These are phyloP conservation scores for Penicillium herquei DNA, from an alignment of 495 filamentous ascomycete genomes.

Conservation along the genomic window DNA sequence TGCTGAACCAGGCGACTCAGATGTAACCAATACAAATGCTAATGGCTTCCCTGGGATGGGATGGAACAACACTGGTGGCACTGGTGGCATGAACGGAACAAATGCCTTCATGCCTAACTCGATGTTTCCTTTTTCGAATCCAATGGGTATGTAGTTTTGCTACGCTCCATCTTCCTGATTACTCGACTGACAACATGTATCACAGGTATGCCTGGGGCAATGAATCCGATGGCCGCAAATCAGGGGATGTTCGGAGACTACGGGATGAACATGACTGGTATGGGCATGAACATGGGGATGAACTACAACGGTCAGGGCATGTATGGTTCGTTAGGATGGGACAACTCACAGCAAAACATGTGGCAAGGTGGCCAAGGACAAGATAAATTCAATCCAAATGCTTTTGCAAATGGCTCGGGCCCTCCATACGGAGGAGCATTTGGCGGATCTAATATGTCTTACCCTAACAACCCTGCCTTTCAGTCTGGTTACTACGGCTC, in stretches of 20 bases:
- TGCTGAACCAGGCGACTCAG: constrained; percentile 12
- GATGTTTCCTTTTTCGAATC: constrained; percentile 68
- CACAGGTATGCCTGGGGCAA: constrained; percentile 74
- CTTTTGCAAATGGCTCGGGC: constrained; percentile 76
- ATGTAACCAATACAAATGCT: constrained; percentile 26
- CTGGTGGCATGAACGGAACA: constrained; percentile 71
- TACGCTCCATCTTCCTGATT: neutral
- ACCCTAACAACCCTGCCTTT: constrained; percentile 55
- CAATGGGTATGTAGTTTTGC: constrained; percentile 67
- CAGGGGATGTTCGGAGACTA: constrained; percentile 88
- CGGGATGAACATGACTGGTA: constrained; percentile 90
- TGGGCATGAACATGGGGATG: constrained; percentile 83
- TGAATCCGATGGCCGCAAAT: constrained; percentile 85
- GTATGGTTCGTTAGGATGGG: constrained; percentile 59
- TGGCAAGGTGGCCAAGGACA: constrained; percentile 73
- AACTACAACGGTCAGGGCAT: constrained; percentile 67
- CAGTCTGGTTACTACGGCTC: constrained; percentile 63
- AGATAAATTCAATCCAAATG: constrained; percentile 66
- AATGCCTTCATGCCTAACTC: constrained; percentile 69
- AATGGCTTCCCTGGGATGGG: constrained; percentile 63
- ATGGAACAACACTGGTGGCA: constrained; percentile 56
- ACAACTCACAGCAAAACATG: constrained; percentile 59
- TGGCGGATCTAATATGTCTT: constrained; percentile 68
- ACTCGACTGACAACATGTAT: constrained; percentile 6
- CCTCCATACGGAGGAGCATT: constrained; percentile 82